Base-by-base conservation (phyloP, 2,329 filamentous ascomycete species). In the Penicillium sp. region DNA sequence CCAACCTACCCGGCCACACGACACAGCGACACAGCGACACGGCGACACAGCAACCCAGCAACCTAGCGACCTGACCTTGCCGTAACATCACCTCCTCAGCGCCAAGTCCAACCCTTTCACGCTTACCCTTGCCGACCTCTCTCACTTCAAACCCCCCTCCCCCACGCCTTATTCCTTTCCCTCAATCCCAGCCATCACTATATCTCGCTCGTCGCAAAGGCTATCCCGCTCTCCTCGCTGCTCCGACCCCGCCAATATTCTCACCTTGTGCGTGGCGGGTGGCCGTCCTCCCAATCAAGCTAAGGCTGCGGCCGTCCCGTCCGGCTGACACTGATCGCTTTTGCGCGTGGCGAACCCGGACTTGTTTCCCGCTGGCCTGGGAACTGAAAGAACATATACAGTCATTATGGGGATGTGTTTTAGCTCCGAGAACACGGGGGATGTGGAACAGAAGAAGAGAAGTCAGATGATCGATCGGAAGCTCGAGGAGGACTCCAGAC, bases 401-500 rank as follows among this genome's bases (percentile, higher is more conserved):
- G 49, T 55, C 60, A 70, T 53, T 52, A 99, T 99, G 94, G 94
- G 94, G 76, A 84, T 84, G 66, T 99, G 94, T 80, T 90, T 96
- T 84, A 97, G 91, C 77, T 87, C 87, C 61, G 89, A 84, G 72
- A 88, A 87, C 71, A 65, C 72, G 58, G 91, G 91, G 72, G 91
- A 95, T 78, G 85, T 82, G 72, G 91, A 96, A 71, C 87, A 91
- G 81, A 96, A 94, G 84, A 96, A 97, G 82, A 86, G 89, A 75
- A 97, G 91, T 75, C 91, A 97, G 77, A 88, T 88, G 73, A 99
- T 99, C 70, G 94, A 99, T 77, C 89, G 89, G 75, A 88, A 85
- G 66, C 81, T 99, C 56, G 93, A 97, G 73, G 93, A 97, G 72
- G 94, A 99, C 74, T 95, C 91, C 46, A 91, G 90, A 74, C 85